These are phyloP conservation scores for Zymoseptoria tritici DNA, from an alignment of 2,329 filamentous ascomycete genomes.

Conservation along the genomic window DNA sequence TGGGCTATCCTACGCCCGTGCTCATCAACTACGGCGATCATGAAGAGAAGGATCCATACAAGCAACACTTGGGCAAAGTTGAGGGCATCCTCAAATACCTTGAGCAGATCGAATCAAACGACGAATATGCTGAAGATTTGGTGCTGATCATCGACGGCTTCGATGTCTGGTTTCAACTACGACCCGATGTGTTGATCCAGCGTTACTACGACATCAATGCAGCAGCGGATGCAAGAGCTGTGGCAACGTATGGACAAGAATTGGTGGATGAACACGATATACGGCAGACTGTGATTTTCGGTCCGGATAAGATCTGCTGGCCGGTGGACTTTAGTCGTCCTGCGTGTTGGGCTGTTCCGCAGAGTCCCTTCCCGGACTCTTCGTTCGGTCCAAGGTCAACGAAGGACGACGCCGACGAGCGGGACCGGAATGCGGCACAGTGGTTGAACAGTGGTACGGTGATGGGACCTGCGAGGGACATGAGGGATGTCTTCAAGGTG, in stretches of 20 bases:
- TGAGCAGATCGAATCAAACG: constrained; percentile 24
- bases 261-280: constrained; percentile 3
- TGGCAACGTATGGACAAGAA: constrained; percentile 3
- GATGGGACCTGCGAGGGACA: constrained; percentile 35
- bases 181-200: constrained; percentile 54
- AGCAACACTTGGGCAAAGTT: constrained; percentile 41
- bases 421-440: constrained; percentile 35
- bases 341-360: constrained; percentile 25
- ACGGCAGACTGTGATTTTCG: constrained; percentile 24
- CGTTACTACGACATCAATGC: constrained; percentile 52
- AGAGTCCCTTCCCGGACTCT: constrained; percentile 15
- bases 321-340: constrained; percentile 19
- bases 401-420: constrained; percentile 30
- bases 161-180: constrained; percentile 59
- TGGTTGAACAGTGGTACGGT: constrained; percentile 29
- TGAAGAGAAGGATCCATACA: constrained; percentile 30
- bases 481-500: constrained; percentile 27
- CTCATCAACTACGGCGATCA: constrained; percentile 40
- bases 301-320: constrained; percentile 27
- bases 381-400: constrained; percentile 29
- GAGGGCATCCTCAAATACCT: constrained; percentile 43
- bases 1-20: constrained; percentile 52
- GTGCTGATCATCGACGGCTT: constrained; percentile 57
- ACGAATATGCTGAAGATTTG: constrained; percentile 49
- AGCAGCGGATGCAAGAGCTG: constrained; percentile 43